Percentiles rank a stretch among this genome's conserved stretches.
Conservation (phyloP, 257 asterid genomes). For the Capsicum pubescens region DNA sequence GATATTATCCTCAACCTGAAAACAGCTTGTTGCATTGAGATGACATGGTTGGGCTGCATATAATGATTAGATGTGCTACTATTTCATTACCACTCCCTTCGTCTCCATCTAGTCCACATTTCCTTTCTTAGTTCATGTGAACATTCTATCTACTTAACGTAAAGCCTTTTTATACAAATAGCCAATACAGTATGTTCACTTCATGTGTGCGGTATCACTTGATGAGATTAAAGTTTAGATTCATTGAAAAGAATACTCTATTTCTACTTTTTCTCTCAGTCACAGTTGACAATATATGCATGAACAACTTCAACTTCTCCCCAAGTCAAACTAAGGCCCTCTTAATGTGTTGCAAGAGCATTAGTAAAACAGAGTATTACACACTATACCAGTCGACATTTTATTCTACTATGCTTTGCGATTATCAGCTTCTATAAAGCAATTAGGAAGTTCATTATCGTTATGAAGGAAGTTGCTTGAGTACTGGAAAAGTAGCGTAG, state of each 20-base stretch:
- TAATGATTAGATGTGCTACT: background rate
- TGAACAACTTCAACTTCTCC: background rate
- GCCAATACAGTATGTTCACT: background rate
- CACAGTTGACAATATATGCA: background rate
- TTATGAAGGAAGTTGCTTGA: background rate
- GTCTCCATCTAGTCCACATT: background rate
- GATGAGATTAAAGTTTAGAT: background rate
- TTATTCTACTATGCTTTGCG: slow-evolving; percentile 12
- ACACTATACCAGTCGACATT: background rate
- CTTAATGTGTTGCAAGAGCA: slow-evolving; percentile 16
- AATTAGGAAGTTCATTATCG: slow-evolving; percentile 5
- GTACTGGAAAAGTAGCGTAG: background rate
- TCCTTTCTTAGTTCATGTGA: background rate
- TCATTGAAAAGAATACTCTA: background rate
- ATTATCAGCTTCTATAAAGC: background rate
- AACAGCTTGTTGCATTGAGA: slow-evolving; percentile 4
- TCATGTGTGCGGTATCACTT: background rate
- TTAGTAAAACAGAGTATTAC: background rate
- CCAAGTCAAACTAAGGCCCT: background rate
- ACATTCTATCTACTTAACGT: background rate
- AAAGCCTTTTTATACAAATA: background rate
- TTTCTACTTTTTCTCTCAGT: background rate
- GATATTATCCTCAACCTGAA: slow-evolving; percentile 17
- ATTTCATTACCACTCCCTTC: background rate
- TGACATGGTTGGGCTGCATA: background rate